phyloP scores from a whole-genome alignment of 179 eudicot species.

The Carnegiea gigantea region DNA sequence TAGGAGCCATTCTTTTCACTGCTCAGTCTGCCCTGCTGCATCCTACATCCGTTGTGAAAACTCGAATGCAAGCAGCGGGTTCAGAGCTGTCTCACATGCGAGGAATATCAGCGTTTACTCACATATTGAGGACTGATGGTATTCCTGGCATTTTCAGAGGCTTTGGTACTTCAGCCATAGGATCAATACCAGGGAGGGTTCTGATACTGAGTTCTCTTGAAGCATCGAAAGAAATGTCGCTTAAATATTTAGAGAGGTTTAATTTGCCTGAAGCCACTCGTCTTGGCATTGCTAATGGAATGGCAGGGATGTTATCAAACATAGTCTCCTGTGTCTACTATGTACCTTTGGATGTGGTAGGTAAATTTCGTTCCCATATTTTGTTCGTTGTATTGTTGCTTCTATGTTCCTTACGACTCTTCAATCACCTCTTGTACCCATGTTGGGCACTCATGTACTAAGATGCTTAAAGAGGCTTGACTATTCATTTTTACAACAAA shows the following conservation, averaged over 20 bases:
- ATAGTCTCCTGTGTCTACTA: constrained; percentile 59
- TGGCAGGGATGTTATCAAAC: constrained; percentile 78
- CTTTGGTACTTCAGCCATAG: constrained; percentile 70
- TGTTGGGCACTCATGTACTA: neutral
- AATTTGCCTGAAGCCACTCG: constrained; percentile 70
- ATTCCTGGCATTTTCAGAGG: constrained; percentile 67
- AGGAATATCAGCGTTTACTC: constrained; percentile 48
- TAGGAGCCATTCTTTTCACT: constrained; percentile 68
- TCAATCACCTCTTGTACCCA: neutral
- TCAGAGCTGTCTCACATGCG: constrained; percentile 42
- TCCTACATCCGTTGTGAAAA: constrained; percentile 69
- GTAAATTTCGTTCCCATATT: constrained; percentile 21
- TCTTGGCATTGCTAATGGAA: constrained; percentile 66
- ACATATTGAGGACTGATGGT: constrained; percentile 60
- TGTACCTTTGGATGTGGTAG: constrained; percentile 87
- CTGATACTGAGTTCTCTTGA: constrained; percentile 67
- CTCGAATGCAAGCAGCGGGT: constrained; percentile 72
- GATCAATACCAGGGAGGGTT: constrained; percentile 70
- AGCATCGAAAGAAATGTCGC: constrained; percentile 58
- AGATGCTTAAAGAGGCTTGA: neutral
- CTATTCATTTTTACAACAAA: neutral
- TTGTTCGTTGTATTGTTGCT: neutral
- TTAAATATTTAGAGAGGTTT: constrained; percentile 50
- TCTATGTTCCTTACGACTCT: neutral
- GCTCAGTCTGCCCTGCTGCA: constrained; percentile 62